Percentiles rank a stretch among this genome's conserved stretches.
phyloP scores from a whole-genome alignment of 305 asterid species.

The Plantago coronopus region DNA sequence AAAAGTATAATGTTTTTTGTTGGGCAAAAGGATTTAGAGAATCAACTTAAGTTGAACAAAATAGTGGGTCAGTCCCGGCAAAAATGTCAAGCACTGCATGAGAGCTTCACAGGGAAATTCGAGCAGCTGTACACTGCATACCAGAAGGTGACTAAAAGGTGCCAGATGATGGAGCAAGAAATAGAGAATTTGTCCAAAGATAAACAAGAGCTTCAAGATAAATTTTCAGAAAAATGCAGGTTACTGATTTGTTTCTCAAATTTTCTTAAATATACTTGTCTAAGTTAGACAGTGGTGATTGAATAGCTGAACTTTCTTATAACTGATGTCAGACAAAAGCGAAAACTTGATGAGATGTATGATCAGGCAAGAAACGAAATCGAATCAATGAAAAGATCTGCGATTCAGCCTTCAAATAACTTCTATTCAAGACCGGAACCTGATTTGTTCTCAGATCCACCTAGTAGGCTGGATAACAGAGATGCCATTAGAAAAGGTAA shows the following conservation, averaged over 20 bases:
- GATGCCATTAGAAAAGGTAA: constrained; percentile 69
- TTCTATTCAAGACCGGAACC: constrained; percentile 63
- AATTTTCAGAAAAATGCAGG: constrained; percentile 93
- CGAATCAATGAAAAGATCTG: constrained; percentile 66
- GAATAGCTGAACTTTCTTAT: constrained; percentile 21
- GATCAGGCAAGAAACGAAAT: constrained; percentile 79
- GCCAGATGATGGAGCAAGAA: constrained; percentile 88
- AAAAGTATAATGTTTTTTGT: constrained; percentile 72
- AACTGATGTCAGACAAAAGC: constrained; percentile 64
- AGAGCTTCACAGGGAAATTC: constrained; percentile 73
- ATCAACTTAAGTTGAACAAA: constrained; percentile 83
- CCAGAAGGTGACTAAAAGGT: constrained; percentile 77
- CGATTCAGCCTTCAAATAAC: constrained; percentile 68
- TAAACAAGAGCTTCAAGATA: constrained; percentile 87
- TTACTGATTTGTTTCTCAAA: constrained; percentile 17
- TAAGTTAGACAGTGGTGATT: constrained; percentile 1
- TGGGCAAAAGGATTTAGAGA: constrained; percentile 86
- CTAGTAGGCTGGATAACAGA: constrained; percentile 58
- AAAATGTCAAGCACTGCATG: constrained; percentile 84
- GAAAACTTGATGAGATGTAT: constrained; percentile 97
- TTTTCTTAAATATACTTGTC: constrained; percentile 9
- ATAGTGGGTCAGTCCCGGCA: constrained; percentile 73
- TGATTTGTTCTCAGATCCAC: constrained; percentile 67
- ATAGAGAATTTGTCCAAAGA: constrained; percentile 70
- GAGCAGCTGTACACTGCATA: constrained; percentile 81